A percentile compares a stretch with the other conserved stretches of the same genome.
Conservation (phyloP, 1,139 yeast genomes). For the Tardiomyces digboiensis region DNA sequence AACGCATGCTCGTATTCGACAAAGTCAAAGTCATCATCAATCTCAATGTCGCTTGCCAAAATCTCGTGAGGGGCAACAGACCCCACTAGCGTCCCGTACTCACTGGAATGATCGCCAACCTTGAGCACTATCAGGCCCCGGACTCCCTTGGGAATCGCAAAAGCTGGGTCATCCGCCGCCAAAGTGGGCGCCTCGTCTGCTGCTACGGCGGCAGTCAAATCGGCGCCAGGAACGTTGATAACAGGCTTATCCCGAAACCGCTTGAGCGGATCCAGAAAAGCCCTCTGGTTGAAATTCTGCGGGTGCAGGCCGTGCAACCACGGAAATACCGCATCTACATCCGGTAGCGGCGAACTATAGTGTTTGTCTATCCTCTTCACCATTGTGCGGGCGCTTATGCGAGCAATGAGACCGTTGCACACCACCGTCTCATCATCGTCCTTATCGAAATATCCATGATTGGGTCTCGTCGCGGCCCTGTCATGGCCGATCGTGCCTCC, state of each 20-base stretch:
- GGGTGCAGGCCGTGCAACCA: constrained; percentile 69
- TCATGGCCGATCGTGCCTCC: too few species aligned
- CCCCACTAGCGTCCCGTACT: constrained; percentile 45
- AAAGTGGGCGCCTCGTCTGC: background rate
- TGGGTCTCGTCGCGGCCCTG: too few species aligned
- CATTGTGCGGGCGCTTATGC: background rate
- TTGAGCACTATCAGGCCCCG: constrained; percentile 27
- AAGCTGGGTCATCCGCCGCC: constrained; percentile 1
- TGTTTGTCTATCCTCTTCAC: constrained; percentile 7
- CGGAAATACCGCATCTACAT: constrained; percentile 65
- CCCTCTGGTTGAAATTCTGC: constrained; percentile 23
- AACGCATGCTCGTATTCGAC: background rate
- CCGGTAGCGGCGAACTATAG: constrained; percentile 47
- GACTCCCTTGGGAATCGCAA: constrained; percentile 13
- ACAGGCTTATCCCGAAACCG: constrained; percentile 10
- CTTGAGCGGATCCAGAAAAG: constrained; percentile 21
- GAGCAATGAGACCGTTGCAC: background rate
- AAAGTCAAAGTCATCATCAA: constrained; percentile 17
- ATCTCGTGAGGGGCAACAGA: constrained; percentile 54
- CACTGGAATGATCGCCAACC: constrained; percentile 28
- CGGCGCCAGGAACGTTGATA: constrained; percentile 2
- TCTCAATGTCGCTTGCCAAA: constrained; percentile 34
- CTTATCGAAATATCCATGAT: too few species aligned
- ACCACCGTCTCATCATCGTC: background rate
- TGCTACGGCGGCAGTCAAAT: background rate